These are phyloP conservation scores for Boletus barrowsii DNA, from an alignment of 768 basidiomycete species.

Conservation along the genomic window DNA sequence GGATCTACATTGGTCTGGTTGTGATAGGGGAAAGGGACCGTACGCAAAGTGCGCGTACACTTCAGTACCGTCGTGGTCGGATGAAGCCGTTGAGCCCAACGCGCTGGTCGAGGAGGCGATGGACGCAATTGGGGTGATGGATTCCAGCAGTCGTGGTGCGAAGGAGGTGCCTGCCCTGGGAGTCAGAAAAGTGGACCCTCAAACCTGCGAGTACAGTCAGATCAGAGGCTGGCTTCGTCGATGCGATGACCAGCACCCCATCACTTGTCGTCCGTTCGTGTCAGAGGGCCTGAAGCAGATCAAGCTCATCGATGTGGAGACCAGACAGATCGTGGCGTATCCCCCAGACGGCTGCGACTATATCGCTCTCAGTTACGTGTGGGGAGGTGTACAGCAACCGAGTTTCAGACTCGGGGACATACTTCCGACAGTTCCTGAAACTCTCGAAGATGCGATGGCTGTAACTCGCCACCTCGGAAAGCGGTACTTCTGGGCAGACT, in stretches of 20 bases:
- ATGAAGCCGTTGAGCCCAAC: too few relatives aligned
- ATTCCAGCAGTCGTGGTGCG: too few relatives aligned
- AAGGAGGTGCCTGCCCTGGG: neutral
- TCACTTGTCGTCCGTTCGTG: neutral
- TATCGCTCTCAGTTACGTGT: conserved; percentile 17
- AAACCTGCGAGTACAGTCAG: neutral
- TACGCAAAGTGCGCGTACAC: too few relatives aligned
- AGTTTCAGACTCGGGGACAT: conserved; percentile 9
- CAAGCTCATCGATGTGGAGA: conserved; percentile 8
- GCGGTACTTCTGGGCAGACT: conserved; percentile 17
- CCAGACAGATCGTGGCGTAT: conserved; percentile 6
- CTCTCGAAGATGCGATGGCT: conserved; percentile 16
- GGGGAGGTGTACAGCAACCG: conserved; percentile 9
- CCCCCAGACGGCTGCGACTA: conserved; percentile 6
- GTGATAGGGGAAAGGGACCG: too few relatives aligned
- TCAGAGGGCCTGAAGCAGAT: conserved; percentile 6
- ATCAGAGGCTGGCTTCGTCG: conserved; percentile 11
- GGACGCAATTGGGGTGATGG: too few relatives aligned
- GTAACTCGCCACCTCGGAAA: conserved; percentile 14
- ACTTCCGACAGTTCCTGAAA: conserved; percentile 11
- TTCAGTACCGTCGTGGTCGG: too few relatives aligned
- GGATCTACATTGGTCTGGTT: too few relatives aligned
- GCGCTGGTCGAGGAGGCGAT: too few relatives aligned
- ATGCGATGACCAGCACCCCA: conserved; percentile 6
- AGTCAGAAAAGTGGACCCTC: conserved; percentile 2